Evolutionary conservation across 2,329 filamentous ascomycete genomes (phyloP).

Genomic region (Hawksworthiomyces lignivorus): DNA sequence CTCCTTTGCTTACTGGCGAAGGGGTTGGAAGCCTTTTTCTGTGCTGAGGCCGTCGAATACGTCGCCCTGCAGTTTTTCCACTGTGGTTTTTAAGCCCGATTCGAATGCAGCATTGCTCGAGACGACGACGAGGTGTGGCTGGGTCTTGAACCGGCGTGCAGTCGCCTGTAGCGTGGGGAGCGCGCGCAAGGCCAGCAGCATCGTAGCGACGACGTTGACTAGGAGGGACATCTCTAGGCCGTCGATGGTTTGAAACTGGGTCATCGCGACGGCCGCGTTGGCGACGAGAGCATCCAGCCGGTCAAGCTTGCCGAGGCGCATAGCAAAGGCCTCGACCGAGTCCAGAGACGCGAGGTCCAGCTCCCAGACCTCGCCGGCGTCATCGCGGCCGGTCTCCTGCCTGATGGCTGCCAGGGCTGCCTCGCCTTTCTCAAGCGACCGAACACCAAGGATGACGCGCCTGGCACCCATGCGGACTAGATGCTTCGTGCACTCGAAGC

Average conservation of each 20-base stretch:
- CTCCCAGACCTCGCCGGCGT: constrained; percentile 8
- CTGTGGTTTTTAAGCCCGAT: not conserved
- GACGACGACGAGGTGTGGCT: constrained; percentile 22
- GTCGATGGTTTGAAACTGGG: constrained; percentile 27
- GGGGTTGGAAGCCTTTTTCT: constrained; percentile 15
- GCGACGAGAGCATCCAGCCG: constrained; percentile 34
- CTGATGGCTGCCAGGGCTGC: constrained; percentile 28
- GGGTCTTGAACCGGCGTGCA: constrained; percentile 15
- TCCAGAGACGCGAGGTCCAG: constrained; percentile 10
- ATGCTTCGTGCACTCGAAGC: constrained; percentile 27
- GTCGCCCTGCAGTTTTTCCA: not conserved
- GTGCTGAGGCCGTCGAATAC: constrained; percentile 1
- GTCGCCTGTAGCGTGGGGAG: constrained; percentile 43
- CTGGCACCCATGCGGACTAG: constrained; percentile 22
- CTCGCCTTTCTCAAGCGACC: constrained; percentile 23
- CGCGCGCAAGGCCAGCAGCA: constrained; percentile 41
- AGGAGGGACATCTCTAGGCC: constrained; percentile 41
- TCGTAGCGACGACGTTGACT: constrained; percentile 45
- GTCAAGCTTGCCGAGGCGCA: constrained; percentile 7
- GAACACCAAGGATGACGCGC: constrained; percentile 26
- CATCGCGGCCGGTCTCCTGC: not conserved
- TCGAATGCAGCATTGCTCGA: constrained; percentile 18
- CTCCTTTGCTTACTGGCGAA: constrained; percentile 26
- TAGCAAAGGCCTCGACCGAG: constrained; percentile 4
- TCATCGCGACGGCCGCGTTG: constrained; percentile 33